A percentile compares a stretch with the other conserved stretches of the same genome.
These are phyloP conservation scores for Ceratobasidium theobromae DNA, from an alignment of 1,284 basidiomycete species.

Conservation along the genomic window DNA sequence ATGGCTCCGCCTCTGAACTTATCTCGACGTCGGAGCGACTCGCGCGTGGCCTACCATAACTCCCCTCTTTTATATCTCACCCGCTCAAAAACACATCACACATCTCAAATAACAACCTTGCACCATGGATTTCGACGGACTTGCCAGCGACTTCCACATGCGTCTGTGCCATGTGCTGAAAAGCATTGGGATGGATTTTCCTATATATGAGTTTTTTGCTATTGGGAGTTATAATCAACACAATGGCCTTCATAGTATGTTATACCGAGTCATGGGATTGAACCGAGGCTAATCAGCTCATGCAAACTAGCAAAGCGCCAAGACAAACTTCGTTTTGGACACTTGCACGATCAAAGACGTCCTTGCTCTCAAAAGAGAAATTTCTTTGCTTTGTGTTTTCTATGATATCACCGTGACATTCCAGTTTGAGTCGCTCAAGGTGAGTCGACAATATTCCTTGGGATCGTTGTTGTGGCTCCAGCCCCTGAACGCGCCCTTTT, in stretches of 20 bases:
- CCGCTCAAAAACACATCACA: no score
- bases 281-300: background rate
- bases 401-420: slow-evolving; percentile 1
- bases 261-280: background rate
- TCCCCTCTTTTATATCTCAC: no score
- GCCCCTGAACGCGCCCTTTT: background rate
- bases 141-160: background rate
- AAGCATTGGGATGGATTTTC: background rate
- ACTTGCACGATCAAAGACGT: background rate
- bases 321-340: background rate
- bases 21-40: no score
- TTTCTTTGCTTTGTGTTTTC: background rate
- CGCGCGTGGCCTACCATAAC: no score
- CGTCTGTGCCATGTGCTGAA: background rate
- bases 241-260: slow-evolving; percentile 2
- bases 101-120: background rate
- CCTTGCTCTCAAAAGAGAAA: background rate
- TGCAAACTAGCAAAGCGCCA: background rate
- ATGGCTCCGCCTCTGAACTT: no score
- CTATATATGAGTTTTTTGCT: background rate
- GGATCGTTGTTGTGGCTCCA: background rate
- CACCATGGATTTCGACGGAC: background rate
- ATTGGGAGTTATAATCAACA: background rate
- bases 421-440: background rate
- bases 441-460: background rate